Conservation (phyloP, 805 yeast genomes). For the Lipomyces kockii region DNA sequence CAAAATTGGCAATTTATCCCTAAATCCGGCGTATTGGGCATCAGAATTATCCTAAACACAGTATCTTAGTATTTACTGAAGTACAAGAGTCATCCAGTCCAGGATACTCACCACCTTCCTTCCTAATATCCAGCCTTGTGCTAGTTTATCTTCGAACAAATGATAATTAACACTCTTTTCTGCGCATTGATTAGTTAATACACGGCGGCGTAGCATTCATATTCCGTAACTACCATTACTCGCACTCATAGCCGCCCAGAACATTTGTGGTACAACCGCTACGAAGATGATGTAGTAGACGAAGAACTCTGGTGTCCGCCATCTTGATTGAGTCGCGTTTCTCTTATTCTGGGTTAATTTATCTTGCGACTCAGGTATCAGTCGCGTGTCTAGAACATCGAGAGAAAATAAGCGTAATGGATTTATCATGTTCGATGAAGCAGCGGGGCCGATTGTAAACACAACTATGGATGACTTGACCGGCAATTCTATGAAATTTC, state of each 20-base stretch:
- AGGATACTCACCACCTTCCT: conserved; percentile 60
- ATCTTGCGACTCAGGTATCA: conserved; percentile 46
- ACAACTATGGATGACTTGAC: too few relatives aligned
- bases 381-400: conserved; percentile 52
- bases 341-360: conserved; percentile 38
- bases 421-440: conserved; percentile 11
- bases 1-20: conserved; percentile 75
- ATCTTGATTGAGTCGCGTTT: conserved; percentile 54
- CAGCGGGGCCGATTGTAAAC: neutral
- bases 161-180: conserved; percentile 75
- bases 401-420: conserved; percentile 44
- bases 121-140: conserved; percentile 89
- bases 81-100: neutral
- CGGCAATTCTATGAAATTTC: too few relatives aligned
- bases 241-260: conserved; percentile 79
- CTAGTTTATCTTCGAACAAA: conserved; percentile 61
- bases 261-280: conserved; percentile 80
- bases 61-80: neutral
- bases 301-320: conserved; percentile 78
- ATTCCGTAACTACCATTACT: conserved; percentile 51
- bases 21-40: conserved; percentile 81
- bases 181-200: conserved; percentile 25
- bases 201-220: neutral
- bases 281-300: conserved; percentile 67
- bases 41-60: conserved; percentile 77